phyloP scores from a whole-genome alignment of 1,284 basidiomycete species.

The Psilocybe mexicana region DNA sequence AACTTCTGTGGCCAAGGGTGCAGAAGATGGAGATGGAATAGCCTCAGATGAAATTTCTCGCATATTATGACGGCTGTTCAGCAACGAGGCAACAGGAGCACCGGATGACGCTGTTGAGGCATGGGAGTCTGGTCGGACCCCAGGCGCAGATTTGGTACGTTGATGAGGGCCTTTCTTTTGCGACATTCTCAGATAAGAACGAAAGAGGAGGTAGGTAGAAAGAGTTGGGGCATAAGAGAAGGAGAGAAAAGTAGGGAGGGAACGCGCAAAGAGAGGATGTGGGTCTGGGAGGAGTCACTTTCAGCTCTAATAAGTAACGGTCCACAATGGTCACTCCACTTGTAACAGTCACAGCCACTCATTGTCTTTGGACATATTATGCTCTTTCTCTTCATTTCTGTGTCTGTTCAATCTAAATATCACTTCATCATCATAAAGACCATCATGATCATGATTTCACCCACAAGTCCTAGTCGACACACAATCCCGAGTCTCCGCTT shows the following conservation, averaged over 20 bases:
- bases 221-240: neutral
- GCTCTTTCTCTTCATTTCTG: too few relatives aligned
- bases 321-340: too few relatives aligned
- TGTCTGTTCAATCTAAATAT: too few relatives aligned
- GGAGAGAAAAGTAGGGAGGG: neutral
- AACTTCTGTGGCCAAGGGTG: neutral
- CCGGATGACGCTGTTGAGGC: constrained; percentile 5
- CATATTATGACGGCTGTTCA: constrained; percentile 2
- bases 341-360: too few relatives aligned
- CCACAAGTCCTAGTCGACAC: too few relatives aligned
- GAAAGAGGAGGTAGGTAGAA: neutral
- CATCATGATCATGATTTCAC: too few relatives aligned
- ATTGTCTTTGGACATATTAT: too few relatives aligned
- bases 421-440: too few relatives aligned
- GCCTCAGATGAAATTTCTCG: neutral
- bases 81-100: constrained; percentile 1
- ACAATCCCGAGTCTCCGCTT: neutral
- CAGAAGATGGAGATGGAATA: neutral
- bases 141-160: neutral
- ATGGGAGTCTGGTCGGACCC: neutral
- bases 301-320: too few relatives aligned
- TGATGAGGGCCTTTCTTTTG: neutral
- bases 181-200: neutral
- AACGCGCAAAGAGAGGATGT: neutral
- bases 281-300: neutral